These are phyloP conservation scores for Verticillium nonalfalfae DNA, from an alignment of 2,329 filamentous ascomycete genomes.

Conservation along the genomic window DNA sequence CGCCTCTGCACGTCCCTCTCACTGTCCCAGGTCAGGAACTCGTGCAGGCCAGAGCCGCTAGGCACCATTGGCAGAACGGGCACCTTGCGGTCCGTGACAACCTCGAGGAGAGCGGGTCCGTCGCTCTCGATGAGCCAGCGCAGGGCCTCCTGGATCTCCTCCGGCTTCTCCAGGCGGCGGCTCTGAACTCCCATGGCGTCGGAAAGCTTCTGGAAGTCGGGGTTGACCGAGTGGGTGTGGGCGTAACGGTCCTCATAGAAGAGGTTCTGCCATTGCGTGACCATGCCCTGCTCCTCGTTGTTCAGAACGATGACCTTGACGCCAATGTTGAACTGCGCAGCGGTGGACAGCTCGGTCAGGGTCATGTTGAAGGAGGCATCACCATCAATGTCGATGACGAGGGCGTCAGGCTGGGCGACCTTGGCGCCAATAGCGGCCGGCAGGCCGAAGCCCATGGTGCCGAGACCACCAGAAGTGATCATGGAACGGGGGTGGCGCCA, in stretches of 20 bases:
- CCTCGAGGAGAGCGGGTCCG: constrained; percentile 88
- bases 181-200: constrained; percentile 86
- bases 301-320: constrained; percentile 93
- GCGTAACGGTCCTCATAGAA: constrained; percentile 93
- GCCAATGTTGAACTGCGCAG: constrained; percentile 91
- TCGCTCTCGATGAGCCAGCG: constrained; percentile 86
- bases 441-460: constrained; percentile 85
- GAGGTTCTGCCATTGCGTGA: constrained; percentile 96
- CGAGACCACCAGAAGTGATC: constrained; percentile 93
- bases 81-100: constrained; percentile 85
- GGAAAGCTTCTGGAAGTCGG: constrained; percentile 90
- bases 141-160: constrained; percentile 70
- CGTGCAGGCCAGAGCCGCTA: constrained; percentile 77
- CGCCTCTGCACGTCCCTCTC: constrained; percentile 63
- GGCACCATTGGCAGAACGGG: constrained; percentile 98
- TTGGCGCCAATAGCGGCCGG: constrained; percentile 94
- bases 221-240: constrained; percentile 90
- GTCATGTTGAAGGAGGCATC: constrained; percentile 99
- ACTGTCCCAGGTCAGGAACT: constrained; percentile 84
- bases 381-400: constrained; percentile 94
- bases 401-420: constrained; percentile 67
- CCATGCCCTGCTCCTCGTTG: constrained; percentile 98
- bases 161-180: constrained; percentile 64
- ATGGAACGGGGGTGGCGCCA: constrained; percentile 89
- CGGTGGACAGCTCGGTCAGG: constrained; percentile 87